Percentiles rank a stretch among this genome's conserved stretches.
These are phyloP conservation scores for Cercophora samala DNA, from an alignment of 495 filamentous ascomycete genomes.

Conservation along the genomic window DNA sequence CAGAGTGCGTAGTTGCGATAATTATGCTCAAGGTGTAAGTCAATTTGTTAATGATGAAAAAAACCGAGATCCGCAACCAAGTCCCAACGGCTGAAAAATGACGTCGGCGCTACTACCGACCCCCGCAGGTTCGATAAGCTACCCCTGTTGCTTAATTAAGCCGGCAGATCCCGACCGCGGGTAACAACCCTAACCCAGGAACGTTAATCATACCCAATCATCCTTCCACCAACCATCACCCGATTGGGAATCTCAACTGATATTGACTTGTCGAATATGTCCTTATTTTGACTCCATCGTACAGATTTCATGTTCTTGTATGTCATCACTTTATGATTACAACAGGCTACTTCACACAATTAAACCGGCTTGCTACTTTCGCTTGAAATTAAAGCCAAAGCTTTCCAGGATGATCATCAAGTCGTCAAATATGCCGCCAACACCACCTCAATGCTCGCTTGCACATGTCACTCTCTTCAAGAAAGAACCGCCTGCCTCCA, in stretches of 20 bases:
- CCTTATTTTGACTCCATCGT: neutral
- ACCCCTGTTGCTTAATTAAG: neutral
- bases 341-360: neutral
- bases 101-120: neutral
- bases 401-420: neutral
- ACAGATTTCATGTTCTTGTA: neutral
- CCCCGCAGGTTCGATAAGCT: neutral
- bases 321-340: neutral
- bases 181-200: neutral
- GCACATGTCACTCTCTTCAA: conserved; percentile 11
- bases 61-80: neutral
- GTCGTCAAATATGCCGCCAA: conserved; percentile 1
- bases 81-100: neutral
- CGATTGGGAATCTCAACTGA: neutral
- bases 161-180: neutral
- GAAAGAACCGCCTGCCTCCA: conserved; percentile 41
- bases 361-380: neutral
- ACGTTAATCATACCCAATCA: neutral
- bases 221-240: neutral
- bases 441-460: neutral
- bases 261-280: neutral
- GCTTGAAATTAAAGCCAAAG: neutral
- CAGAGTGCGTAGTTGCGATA: neutral
- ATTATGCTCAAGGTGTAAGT: neutral
- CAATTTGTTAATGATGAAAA: neutral